Evolutionary conservation across 768 basidiomycete genomes (phyloP).

Genomic region (Suillus bovinus): DNA sequence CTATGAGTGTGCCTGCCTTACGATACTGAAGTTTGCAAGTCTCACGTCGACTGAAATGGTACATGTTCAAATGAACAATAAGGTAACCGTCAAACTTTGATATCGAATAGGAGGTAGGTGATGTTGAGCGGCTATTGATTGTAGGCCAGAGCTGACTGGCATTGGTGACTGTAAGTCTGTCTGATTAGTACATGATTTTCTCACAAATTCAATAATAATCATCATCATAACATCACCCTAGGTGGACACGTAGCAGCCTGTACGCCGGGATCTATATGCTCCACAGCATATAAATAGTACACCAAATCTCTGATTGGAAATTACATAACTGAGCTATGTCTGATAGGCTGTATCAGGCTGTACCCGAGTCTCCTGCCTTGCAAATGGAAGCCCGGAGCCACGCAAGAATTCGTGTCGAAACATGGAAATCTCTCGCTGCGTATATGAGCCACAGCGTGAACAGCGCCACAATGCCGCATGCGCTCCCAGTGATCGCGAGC

Average conservation of each 20-base stretch:
- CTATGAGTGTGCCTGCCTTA: neutral
- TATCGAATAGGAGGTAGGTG: neutral
- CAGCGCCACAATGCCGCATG: constrained; percentile 19
- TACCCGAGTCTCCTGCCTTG: neutral
- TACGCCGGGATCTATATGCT: neutral
- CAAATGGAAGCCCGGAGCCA: neutral
- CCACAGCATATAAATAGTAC: neutral
- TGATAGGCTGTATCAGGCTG: neutral
- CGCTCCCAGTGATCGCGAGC: constrained; percentile 17
- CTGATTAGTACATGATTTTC: neutral
- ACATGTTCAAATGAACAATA: neutral
- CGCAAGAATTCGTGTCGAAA: neutral
- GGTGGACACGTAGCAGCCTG: neutral
- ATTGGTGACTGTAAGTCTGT: too few species aligned
- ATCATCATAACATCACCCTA: neutral
- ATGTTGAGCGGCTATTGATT: neutral
- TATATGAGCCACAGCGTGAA: constrained; percentile 22
- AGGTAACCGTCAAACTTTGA: neutral
- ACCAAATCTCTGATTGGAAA: neutral
- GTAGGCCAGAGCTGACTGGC: neutral
- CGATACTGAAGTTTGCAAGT: neutral
- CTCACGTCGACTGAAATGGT: neutral
- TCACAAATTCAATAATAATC: neutral
- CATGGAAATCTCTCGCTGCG: constrained; percentile 2
- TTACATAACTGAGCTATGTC: neutral